Base-by-base conservation (phyloP, 371 early-diverging fungal species). In the Amoeboradix gromovi region DNA sequence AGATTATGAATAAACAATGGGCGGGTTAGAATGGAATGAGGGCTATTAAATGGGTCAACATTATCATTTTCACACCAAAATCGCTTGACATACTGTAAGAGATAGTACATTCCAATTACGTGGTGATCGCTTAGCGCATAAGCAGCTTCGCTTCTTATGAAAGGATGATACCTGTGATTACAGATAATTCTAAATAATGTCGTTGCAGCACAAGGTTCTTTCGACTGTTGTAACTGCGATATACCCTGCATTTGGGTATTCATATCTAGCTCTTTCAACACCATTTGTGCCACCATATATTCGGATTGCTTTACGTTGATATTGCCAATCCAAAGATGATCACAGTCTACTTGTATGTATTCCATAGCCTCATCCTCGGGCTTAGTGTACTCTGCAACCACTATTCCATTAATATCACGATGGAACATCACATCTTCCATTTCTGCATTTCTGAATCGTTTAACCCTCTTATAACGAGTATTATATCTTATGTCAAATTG, bases 401-500 rank as follows among this genome's bases (percentile, higher is more conserved):
- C 48, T 12, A 48, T 48, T 5, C 48, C 22, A 48, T 48, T 48
- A 22, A 48, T 48, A 22, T 48, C 48, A 12, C 48, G 48, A 22
- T 48, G 48, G 22, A 48, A 48, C 48, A 48, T 48, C 22, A 48
- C 48, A 48, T 48, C 48, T 48, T 48, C 48, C 22, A 22, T 48
- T 12, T 48, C 48, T 5, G 22, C 48, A 48, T 48, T 48, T 48
- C 48, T 48, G 22, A 48, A 48, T 48, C 48, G 48, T 22, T 32
- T 69, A 28, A 66, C 28, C 72, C 93, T 86, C 78, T 92, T 92
- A 75, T 93, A 92, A 74, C 92, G 92, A 2, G 94, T 92, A 74
- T 95, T 90, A 77, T 91, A 95, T 70, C 85, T 87, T 12, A 95
- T 86, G 72, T 93, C 91, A 70, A 86, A 89, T 67, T 84, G 81